Percentiles rank a stretch among this genome's conserved stretches.
These are phyloP conservation scores for Haberlea rhodopensis DNA, from an alignment of 257 asterid species.

Conservation along the genomic window DNA sequence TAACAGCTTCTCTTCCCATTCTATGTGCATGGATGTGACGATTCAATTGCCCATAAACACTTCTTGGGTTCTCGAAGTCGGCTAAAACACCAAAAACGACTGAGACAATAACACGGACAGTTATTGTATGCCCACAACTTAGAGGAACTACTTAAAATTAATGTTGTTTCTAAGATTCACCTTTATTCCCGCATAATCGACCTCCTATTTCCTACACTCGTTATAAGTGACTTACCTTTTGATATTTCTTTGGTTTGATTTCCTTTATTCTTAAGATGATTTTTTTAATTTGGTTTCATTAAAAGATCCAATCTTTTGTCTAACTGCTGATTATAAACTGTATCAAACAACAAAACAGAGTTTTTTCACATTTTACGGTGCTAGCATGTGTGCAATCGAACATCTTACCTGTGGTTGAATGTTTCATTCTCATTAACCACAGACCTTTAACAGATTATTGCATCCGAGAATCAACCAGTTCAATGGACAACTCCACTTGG, in stretches of 20 bases:
- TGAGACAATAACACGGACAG: too few species aligned
- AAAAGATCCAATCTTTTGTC: background rate
- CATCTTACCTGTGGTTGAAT: constrained; percentile 11
- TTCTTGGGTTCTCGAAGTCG: too few species aligned
- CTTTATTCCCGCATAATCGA: background rate
- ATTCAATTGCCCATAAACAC: too few species aligned
- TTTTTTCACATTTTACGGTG: constrained; percentile 5
- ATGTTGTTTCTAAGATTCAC: too few species aligned
- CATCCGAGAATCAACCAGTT: constrained; percentile 85
- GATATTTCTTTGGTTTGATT: background rate
- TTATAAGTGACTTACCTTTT: background rate
- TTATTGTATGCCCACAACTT: too few species aligned
- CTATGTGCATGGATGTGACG: too few species aligned
- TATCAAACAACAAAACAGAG: constrained; percentile 10
- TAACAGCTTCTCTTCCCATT: too few species aligned
- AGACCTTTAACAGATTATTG: constrained; percentile 61
- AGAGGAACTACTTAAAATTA: too few species aligned
- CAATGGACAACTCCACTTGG: constrained; percentile 98
- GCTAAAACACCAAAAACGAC: too few species aligned
- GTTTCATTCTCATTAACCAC: constrained; percentile 24
- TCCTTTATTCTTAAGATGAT: too few species aligned
- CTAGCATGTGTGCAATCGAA: background rate
- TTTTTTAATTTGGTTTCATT: too few species aligned
- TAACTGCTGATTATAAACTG: constrained; percentile 11
- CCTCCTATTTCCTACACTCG: background rate